Percentiles rank a stretch among this genome's conserved stretches.
phyloP scores from a whole-genome alignment of 1,139 yeast genomes.

The Lodderomyces metapsilosis region DNA sequence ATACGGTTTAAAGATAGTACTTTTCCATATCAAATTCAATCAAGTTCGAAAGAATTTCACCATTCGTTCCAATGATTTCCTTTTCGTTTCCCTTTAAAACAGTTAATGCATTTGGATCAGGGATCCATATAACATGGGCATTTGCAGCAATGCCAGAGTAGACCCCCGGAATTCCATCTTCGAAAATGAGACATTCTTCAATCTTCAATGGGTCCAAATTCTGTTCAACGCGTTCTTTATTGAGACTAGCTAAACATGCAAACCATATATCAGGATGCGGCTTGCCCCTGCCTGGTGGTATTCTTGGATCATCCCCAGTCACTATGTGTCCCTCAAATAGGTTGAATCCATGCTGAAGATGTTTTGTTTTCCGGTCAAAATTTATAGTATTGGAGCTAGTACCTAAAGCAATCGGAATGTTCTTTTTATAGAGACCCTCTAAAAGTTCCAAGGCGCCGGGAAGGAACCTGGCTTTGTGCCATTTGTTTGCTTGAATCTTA shows the following conservation, averaged over 20 bases:
- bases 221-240: slow-evolving; percentile 38
- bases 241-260: slow-evolving; percentile 70
- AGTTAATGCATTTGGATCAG: slow-evolving; percentile 68
- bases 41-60: slow-evolving; percentile 50
- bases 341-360: slow-evolving; percentile 59
- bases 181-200: slow-evolving; percentile 84
- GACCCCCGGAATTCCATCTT: slow-evolving; percentile 93
- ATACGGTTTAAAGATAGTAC: slow-evolving; percentile 28
- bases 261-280: slow-evolving; percentile 94
- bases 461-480: slow-evolving; percentile 65
- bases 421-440: slow-evolving; percentile 40
- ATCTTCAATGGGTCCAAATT: slow-evolving; percentile 52
- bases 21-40: slow-evolving; percentile 52
- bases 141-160: slow-evolving; percentile 78
- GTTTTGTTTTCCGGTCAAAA: slow-evolving; percentile 66
- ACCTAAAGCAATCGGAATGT: slow-evolving; percentile 86
- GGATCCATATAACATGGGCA: slow-evolving; percentile 89
- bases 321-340: slow-evolving; percentile 68
- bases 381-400: slow-evolving; percentile 72
- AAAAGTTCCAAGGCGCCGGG: slow-evolving; percentile 85
- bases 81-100: slow-evolving; percentile 46
- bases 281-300: slow-evolving; percentile 84
- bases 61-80: slow-evolving; percentile 50
- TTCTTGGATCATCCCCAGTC: slow-evolving; percentile 83
- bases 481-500: slow-evolving; percentile 53